phyloP scores from a whole-genome alignment of 1,139 yeast genomes.

The Debaryomycetaceae sp. region DNA sequence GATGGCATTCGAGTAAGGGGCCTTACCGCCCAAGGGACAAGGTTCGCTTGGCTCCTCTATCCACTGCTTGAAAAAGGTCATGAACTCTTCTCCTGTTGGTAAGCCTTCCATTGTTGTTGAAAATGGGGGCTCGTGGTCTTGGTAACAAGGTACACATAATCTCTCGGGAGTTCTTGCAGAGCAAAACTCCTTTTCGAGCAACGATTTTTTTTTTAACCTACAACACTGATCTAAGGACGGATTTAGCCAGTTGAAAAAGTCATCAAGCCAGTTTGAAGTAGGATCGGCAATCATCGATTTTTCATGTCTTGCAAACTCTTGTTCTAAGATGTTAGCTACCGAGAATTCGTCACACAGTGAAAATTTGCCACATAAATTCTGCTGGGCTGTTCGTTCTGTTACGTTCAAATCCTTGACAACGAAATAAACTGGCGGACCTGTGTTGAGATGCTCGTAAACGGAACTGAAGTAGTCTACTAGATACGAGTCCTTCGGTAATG shows the following conservation, averaged over 20 bases:
- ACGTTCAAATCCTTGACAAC: constrained; percentile 67
- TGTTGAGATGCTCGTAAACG: constrained; percentile 65
- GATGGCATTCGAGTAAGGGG: constrained; percentile 74
- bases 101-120: constrained; percentile 76
- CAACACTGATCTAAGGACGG: constrained; percentile 89
- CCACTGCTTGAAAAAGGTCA: constrained; percentile 77
- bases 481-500: constrained; percentile 81
- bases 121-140: constrained; percentile 57
- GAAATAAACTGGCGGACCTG: constrained; percentile 91
- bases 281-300: constrained; percentile 74
- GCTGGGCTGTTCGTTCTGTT: constrained; percentile 60
- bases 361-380: constrained; percentile 80
- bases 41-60: constrained; percentile 81
- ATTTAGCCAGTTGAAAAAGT: constrained; percentile 79
- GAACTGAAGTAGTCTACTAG: constrained; percentile 77
- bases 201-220: constrained; percentile 46
- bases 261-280: constrained; percentile 90
- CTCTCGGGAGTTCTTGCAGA: constrained; percentile 66
- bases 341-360: constrained; percentile 79
- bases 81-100: constrained; percentile 73
- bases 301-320: constrained; percentile 68
- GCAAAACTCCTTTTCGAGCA: constrained; percentile 47
- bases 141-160: constrained; percentile 70
- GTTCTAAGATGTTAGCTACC: constrained; percentile 78
- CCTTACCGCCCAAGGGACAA: constrained; percentile 94